Conservation (phyloP, 2,329 filamentous ascomycete genomes). For the Calycina herbarum region DNA sequence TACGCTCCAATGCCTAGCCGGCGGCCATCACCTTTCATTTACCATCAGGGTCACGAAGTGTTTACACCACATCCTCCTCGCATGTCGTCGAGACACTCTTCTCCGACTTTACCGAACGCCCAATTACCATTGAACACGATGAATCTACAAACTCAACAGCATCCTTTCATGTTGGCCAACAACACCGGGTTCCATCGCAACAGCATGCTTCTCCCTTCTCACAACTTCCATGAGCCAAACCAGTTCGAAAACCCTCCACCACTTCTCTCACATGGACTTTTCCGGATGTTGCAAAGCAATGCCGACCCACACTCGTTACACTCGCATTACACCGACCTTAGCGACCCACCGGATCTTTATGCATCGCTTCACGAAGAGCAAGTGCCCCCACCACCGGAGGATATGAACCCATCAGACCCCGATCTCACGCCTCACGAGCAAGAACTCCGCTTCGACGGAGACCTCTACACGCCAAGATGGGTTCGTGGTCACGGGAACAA, state of each 20-base stretch:
- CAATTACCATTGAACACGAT: slow-evolving; percentile 49
- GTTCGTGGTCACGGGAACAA: slow-evolving; percentile 84
- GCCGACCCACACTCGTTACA: slow-evolving; percentile 67
- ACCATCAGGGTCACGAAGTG: slow-evolving; percentile 60
- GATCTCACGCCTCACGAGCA: slow-evolving; percentile 78
- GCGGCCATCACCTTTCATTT: slow-evolving; percentile 61
- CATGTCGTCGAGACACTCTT: slow-evolving; percentile 55
- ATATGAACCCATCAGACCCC: slow-evolving; percentile 77
- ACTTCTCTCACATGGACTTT: slow-evolving; percentile 69
- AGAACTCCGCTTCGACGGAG: slow-evolving; percentile 74
- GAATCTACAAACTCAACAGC: slow-evolving; percentile 57
- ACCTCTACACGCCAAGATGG: slow-evolving; percentile 82
- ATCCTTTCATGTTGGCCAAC: slow-evolving; percentile 55
- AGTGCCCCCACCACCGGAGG: slow-evolving; percentile 71
- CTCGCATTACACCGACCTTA: slow-evolving; percentile 70
- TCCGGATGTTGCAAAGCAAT: slow-evolving; percentile 74
- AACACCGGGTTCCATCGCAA: slow-evolving; percentile 53
- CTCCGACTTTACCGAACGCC: slow-evolving; percentile 44
- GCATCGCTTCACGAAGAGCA: slow-evolving; percentile 74
- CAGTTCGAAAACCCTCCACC: slow-evolving; percentile 59
- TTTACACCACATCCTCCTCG: slow-evolving; percentile 56
- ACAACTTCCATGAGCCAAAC: slow-evolving; percentile 41
- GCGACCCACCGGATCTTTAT: slow-evolving; percentile 76
- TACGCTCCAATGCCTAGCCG: slow-evolving; percentile 59
- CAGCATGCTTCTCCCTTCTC: slow-evolving; percentile 58